These are phyloP conservation scores for Termitomyces bulborhizus DNA, from an alignment of 768 basidiomycete genomes.

Conservation along the genomic window DNA sequence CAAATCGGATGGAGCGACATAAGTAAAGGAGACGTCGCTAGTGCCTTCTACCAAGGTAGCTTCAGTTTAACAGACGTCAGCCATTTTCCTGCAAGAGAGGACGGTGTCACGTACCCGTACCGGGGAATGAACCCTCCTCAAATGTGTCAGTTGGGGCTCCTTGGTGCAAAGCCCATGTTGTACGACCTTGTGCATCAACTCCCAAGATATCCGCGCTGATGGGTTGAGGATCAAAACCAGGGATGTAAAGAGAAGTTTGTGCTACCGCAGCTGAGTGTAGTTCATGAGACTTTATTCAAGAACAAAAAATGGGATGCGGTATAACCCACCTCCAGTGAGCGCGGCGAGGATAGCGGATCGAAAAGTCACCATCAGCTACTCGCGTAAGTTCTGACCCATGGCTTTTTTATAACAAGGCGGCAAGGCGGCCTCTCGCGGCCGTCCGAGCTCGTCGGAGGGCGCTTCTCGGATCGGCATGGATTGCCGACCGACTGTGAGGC, in stretches of 20 bases:
- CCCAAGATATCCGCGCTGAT: conserved; percentile 21
- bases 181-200: conserved; percentile 19
- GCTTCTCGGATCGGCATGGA: background rate
- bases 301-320: background rate
- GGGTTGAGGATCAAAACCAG: conserved; percentile 21
- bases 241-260: conserved; percentile 20
- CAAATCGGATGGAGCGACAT: conserved; percentile 5
- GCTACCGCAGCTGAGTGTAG: conserved; percentile 12
- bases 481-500: no score
- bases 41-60: conserved; percentile 22
- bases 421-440: background rate
- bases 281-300: background rate
- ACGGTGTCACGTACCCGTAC: conserved; percentile 13
- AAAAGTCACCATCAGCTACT: background rate
- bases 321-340: background rate
- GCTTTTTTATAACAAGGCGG: background rate
- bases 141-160: conserved; percentile 12
- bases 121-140: conserved; percentile 10
- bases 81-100: background rate
- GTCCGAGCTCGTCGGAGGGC: no score
- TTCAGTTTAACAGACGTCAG: conserved; percentile 2
- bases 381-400: background rate
- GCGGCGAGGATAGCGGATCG: background rate
- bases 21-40: conserved; percentile 16
- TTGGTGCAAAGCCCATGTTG: conserved; percentile 21